Evolutionary conservation across 208 protist genomes (phyloP).

Genomic region (Acanthamoeba healyi): DNA sequence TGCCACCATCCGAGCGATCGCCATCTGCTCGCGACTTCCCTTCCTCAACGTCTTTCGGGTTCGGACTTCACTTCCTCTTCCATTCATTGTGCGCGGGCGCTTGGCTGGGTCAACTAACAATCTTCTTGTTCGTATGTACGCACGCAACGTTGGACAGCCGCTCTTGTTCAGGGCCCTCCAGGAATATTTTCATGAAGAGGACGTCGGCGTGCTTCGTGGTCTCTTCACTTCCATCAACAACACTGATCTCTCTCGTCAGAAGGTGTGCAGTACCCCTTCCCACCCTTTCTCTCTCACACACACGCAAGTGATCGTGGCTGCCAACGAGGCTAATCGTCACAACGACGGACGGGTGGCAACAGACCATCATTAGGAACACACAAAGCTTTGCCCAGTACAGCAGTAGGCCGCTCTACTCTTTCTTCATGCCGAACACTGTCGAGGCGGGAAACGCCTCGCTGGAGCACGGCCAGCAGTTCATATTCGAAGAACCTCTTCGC

Average conservation of each 20-base stretch:
- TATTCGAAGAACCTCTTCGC: constrained; percentile 46
- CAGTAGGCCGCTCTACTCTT: constrained; percentile 63
- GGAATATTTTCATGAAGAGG: constrained; percentile 68
- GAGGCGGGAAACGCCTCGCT: background rate
- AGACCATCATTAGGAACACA: constrained; percentile 44
- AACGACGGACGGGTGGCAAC: no score
- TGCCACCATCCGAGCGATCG: constrained; percentile 64
- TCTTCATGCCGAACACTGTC: constrained; percentile 27
- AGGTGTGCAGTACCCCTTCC: background rate
- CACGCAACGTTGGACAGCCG: background rate
- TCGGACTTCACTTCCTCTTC: background rate
- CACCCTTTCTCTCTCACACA: no score
- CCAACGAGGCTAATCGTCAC: no score
- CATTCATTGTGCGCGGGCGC: background rate
- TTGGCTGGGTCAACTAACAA: background rate
- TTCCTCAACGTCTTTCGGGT: constrained; percentile 74
- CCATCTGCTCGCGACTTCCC: constrained; percentile 56
- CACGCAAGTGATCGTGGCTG: background rate
- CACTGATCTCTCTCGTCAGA: constrained; percentile 57
- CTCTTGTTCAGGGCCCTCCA: constrained; percentile 65
- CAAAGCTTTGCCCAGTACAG: constrained; percentile 59
- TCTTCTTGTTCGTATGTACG: background rate
- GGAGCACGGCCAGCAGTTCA: background rate
- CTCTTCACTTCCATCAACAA: constrained; percentile 36
- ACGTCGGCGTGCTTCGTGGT: constrained; percentile 5